Evolutionary conservation across 2,329 filamentous ascomycete genomes (phyloP), one percentile per base, ranked within the genome.

Genomic region (Alternaria conjuncta): DNA sequence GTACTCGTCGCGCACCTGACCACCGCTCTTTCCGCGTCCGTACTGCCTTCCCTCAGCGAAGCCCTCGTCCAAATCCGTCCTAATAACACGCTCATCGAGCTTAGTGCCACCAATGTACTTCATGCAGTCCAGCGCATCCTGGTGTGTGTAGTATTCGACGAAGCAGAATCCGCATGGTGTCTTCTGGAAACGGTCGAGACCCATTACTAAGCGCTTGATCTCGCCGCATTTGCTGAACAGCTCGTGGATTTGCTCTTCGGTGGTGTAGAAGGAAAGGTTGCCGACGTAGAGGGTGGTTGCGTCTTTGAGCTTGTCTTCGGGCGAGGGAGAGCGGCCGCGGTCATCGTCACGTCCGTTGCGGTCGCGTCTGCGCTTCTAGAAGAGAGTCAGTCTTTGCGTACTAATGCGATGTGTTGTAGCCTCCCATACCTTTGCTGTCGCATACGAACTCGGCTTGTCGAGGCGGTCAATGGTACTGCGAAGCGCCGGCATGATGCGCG

Each of bases 131-230:
- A 99, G 87, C 9, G 96, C 96, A 80, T 99, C 96, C 78, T 97
- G 91, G 80, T 98, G 96, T 28, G 91, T 97, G 84, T 97, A 98
- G 84, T 99, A 99, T 83, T 99, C 96, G 76, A 99, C 96, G 78
- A 99, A 99, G 86, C 96, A 99, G 86, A 99, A 99, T 44, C 96
- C 96, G 82, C 96, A 99, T 2, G 96, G 96, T 1, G 96, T 99
- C 85, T 99, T 99, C 82, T 92, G 92, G 85, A 96, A 97, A 61
- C 96, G 91, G 80, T 99, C 96, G 56, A 99, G 89, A 54, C 96
- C 96, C 96, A 99, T 99, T 69, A 99, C 89, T 51, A 99, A 88
- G 26, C 96, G 92, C 84, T 99, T 99, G 83, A 99, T 97, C 84
- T 98, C 96, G 75, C 96, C 96, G 81, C 94, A 90, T 78, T 97